Base-by-base conservation (phyloP, 257 asterid genomes). In the Solanum sejunctum region DNA sequence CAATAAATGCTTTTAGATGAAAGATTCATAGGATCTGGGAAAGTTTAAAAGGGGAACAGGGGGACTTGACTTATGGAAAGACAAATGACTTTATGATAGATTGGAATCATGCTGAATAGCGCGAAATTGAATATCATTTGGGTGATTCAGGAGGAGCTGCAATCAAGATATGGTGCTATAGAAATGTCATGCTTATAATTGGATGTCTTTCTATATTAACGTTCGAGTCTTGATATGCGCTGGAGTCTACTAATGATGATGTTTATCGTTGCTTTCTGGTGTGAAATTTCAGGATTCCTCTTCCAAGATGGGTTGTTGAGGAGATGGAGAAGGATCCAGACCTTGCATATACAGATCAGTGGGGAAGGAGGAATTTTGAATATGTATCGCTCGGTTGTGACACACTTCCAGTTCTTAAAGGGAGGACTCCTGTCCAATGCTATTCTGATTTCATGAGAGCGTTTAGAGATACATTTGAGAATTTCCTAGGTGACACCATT, bases 301-400 rank as follows among this genome's bases (percentile, higher is more conserved):
- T 97, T 66, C 99, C 99, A 0, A 94, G 90, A 82, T 97, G 98
- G 98, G 98, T 81, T 54, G 87, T 89, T 45, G 99, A 95, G 89
- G 98, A 96, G 91, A 92, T 96, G 49, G 92, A 93, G 78, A 92
- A 91, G 85, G 98, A 96, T 78, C 97, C 98, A 1, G 98, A 95
- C 86, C 99, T 97, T 83, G 97, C 93, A 20, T 97, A 95, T 80
- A 95, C 98, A 9, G 99, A 97, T 85, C 98, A 95, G 72, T 97
- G 99, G 99, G 98, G 98, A 58, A 88, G 94, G 84, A 94, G 99
- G 84, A 97, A 97, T 39, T 90, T 92, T 58, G 99, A 97, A 47
- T 97, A 97, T 82, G 26, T 97, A 4, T 97, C 99, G 49, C 99
- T 97, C 71, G 98, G 99, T 43, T 92, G 97, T 84, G 99, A 97